Percentiles rank a stretch among this genome's conserved stretches.
Conservation (phyloP, 495 filamentous ascomycete species). For the Aspergillus ostianus region DNA sequence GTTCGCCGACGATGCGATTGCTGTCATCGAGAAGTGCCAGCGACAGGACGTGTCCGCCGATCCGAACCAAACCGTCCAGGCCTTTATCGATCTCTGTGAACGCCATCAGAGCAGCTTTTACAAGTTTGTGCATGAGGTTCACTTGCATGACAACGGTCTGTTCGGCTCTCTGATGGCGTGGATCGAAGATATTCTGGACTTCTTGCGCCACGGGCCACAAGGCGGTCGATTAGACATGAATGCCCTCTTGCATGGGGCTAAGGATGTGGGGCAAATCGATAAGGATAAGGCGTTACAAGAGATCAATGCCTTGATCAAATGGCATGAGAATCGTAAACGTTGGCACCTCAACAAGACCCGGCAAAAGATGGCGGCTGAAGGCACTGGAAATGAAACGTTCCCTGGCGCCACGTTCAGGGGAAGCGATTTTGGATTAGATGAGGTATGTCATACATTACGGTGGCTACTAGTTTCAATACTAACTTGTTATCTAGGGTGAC, state of each 20-base stretch:
- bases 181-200: conserved; percentile 95
- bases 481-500: conserved; percentile 51
- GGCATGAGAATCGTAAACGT: conserved; percentile 91
- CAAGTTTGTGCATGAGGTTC: conserved; percentile 97
- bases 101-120: conserved; percentile 96
- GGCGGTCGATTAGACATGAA: conserved; percentile 89
- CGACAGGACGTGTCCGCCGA: conserved; percentile 90
- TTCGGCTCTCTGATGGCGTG: conserved; percentile 95
- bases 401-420: conserved; percentile 61
- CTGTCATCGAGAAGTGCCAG: conserved; percentile 83
- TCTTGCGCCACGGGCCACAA: conserved; percentile 79
- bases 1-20: conserved; percentile 90
- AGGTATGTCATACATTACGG: conserved; percentile 45
- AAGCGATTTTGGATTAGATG: conserved; percentile 85
- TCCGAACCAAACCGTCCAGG: conserved; percentile 97
- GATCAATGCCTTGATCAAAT: conserved; percentile 80
- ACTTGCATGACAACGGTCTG: conserved; percentile 95
- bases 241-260: conserved; percentile 77
- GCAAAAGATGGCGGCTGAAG: conserved; percentile 96
- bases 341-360: conserved; percentile 98
- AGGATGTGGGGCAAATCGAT: conserved; percentile 64
- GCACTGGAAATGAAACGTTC: conserved; percentile 41
- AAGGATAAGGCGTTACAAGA: conserved; percentile 70
- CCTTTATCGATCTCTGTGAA: conserved; percentile 95
- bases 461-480: conserved; percentile 4